A percentile compares a stretch with the other conserved stretches of the same genome.
phyloP scores from a whole-genome alignment of 345 rosid genomes.

The Salix viminalis region DNA sequence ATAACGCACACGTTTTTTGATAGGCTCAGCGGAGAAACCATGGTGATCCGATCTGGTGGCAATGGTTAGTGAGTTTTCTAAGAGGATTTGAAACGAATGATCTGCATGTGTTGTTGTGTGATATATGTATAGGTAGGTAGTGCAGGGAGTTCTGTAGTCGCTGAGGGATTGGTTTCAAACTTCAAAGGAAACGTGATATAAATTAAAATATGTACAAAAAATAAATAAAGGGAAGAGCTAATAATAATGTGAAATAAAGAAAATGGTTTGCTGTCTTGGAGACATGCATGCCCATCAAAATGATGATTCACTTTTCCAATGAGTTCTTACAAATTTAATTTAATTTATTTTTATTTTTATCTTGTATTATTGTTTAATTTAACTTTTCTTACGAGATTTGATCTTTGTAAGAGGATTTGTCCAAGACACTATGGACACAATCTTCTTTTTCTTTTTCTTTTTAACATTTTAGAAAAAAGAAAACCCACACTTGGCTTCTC shows the following conservation, averaged over 20 bases:
- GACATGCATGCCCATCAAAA: slow-evolving; percentile 33
- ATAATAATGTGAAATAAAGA: slow-evolving; percentile 16
- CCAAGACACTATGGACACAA: no score
- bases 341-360: no score
- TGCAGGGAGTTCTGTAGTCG: neutral
- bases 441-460: no score
- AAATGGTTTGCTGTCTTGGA: slow-evolving; percentile 25
- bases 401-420: no score
- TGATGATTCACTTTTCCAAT: slow-evolving; percentile 20
- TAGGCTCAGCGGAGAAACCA: slow-evolving; percentile 36
- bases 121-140: neutral
- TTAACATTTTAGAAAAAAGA: no score
- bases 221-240: neutral
- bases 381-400: no score
- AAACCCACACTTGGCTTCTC: no score
- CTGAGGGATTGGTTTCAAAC: neutral
- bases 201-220: neutral
- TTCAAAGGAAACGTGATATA: neutral
- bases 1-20: slow-evolving; percentile 69
- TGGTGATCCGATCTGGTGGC: slow-evolving; percentile 20
- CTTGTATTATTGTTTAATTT: no score
- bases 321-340: no score
- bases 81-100: neutral
- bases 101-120: neutral
- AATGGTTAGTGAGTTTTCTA: neutral